Conservation (phyloP, 1,284 basidiomycete genomes). For the Cutaneotrichosporon sp. region DNA sequence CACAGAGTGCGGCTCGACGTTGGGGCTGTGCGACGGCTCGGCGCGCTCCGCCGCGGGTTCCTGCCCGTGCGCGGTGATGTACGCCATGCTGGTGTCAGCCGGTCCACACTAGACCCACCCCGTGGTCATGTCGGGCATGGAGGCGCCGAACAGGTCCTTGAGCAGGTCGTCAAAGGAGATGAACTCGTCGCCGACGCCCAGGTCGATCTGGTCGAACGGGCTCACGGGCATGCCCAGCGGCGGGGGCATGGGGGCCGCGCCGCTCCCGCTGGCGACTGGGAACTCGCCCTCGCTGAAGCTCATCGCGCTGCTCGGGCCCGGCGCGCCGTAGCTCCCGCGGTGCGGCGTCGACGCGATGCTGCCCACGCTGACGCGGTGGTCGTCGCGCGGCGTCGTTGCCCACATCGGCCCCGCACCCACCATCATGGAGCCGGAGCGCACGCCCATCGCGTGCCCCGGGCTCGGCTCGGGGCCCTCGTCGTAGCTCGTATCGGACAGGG, state of each 20-base stretch:
- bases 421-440: background rate
- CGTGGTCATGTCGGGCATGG: constrained; percentile 7
- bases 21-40: constrained; percentile 10
- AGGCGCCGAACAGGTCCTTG: constrained; percentile 18
- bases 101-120: background rate
- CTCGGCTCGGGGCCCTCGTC: background rate
- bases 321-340: background rate
- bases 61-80: constrained; percentile 8
- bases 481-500: background rate
- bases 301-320: background rate
- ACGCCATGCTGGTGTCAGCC: background rate
- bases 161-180: constrained; percentile 21
- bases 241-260: too few species aligned
- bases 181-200: constrained; percentile 2
- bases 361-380: background rate
- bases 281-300: background rate
- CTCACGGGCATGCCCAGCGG: background rate
- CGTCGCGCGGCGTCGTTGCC: background rate
- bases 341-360: background rate
- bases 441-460: background rate
- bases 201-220: constrained; percentile 3
- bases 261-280: too few species aligned
- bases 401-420: background rate
- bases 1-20: constrained; percentile 20
- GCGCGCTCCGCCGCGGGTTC: background rate